Evolutionary conservation across 441 rosid genomes (phyloP), one percentile per base, ranked within the genome.

Genomic region (Manihot esculenta): DNA sequence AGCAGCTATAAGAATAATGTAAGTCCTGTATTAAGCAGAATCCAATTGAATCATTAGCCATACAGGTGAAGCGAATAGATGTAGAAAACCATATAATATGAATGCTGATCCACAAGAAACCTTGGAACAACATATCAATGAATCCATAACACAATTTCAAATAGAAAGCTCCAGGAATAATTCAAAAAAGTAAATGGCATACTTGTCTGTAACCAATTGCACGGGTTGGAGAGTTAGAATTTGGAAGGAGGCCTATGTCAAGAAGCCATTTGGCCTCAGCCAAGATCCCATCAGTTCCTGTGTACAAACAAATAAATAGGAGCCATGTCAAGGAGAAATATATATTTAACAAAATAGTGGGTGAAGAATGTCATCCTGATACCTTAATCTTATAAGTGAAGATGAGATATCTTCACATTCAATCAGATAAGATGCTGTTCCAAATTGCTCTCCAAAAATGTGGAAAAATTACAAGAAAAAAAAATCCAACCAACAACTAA

Each of bases 171-270:
- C 1, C 0, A 45, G 53, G 26, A 45, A 24, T 20, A 62, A 23
- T 17, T 44, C 0, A 41, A 49, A n/a, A n/a, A 61, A 35, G 58
- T 63, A 18, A 61, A 64, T 15, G 14, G 7, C 45, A 66, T 77
- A 94, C 98, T 81, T 91, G 98, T 85, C 87, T 88, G 70, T 91
- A 94, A 58, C 97, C 98, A 80, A 94, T 89, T 70, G 98, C 97
- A 72, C 96, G 86, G 75, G 96, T 94, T 74, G 97, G 90, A 75
- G 97, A 81, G 66, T 83, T 86, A 62, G 96, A 76, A 82, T 87
- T 88, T 67, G 99, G 99, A 73, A 82, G 91, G 70, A 91, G 90
- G 74, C 96, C 95, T 47, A 47, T 54, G 68, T 91, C 90, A 60
- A 94, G 92, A 78, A 91, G 97, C 92, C 91, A 84, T 74, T 72